These are phyloP conservation scores for Guadua angustifolia DNA, from an alignment of 176 grass and related monocot species.

Conservation along the genomic window DNA sequence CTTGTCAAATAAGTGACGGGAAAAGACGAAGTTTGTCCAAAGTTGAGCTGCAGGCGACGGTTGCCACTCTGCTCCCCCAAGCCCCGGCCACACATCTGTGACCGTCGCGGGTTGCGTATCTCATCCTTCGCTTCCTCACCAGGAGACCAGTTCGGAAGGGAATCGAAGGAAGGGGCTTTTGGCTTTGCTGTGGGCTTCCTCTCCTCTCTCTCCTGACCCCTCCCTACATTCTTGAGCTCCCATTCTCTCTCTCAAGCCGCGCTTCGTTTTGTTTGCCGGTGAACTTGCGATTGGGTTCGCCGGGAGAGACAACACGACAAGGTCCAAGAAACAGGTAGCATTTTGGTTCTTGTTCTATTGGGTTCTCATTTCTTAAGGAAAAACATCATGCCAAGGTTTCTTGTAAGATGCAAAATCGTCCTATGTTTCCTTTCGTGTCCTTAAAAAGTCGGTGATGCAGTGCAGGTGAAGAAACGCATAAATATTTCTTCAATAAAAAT, in stretches of 20 bases:
- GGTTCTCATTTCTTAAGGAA: background rate
- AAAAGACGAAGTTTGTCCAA: too few relatives aligned
- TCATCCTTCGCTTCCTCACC: background rate
- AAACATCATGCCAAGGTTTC: background rate
- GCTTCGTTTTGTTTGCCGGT: background rate
- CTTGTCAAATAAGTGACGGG: too few relatives aligned
- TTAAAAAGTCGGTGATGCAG: background rate
- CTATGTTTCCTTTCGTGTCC: background rate
- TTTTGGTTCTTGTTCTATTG: background rate
- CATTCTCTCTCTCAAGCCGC: background rate
- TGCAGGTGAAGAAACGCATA: background rate
- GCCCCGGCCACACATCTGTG: background rate
- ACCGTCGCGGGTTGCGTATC: background rate
- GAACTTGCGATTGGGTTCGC: background rate
- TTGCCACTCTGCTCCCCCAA: background rate
- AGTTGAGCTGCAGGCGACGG: too few relatives aligned
- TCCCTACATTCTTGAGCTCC: background rate
- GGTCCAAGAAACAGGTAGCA: constrained; percentile 23
- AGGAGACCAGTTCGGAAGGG: too few relatives aligned
- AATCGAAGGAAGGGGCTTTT: too few relatives aligned
- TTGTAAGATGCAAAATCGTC: background rate
- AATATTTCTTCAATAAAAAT: background rate
- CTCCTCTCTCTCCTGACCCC: background rate
- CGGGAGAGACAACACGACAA: background rate
- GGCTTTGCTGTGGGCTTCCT: background rate